Evolutionary conservation across 1,284 basidiomycete species (phyloP).

Genomic region (Pulveroboletus sp.): DNA sequence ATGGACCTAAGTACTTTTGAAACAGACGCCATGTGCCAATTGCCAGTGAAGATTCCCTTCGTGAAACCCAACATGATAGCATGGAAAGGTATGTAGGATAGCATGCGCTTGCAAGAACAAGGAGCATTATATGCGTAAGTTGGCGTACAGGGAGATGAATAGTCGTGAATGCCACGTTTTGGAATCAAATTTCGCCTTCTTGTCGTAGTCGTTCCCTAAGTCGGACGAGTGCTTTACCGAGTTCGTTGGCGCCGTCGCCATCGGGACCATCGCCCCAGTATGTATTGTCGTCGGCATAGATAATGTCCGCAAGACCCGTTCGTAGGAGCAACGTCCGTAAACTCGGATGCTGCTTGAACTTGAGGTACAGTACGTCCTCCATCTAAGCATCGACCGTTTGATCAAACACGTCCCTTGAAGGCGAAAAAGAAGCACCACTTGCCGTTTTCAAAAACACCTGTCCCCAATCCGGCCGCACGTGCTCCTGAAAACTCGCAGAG

Average conservation of each 20-base stretch:
- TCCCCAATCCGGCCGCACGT: conserved; percentile 55
- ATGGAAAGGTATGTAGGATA: no score
- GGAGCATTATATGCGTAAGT: background rate
- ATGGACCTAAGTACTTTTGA: no score
- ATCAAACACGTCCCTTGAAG: background rate
- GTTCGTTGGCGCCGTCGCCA: conserved; percentile 55
- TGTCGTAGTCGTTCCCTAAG: conserved; percentile 49
- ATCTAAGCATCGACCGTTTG: conserved; percentile 43
- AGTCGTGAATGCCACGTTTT: background rate
- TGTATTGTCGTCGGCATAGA: conserved; percentile 47
- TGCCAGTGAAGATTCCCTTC: no score
- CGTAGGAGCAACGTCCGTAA: conserved; percentile 48
- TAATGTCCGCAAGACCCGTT: conserved; percentile 49
- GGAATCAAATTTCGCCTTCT: conserved; percentile 28
- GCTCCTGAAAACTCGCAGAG: conserved; percentile 41
- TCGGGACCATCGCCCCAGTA: conserved; percentile 59
- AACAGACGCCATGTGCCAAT: no score
- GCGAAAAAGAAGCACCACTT: conserved; percentile 20
- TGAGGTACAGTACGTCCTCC: conserved; percentile 59
- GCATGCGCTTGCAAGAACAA: no score
- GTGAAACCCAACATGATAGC: no score
- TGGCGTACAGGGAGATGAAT: background rate
- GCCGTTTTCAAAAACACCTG: conserved; percentile 50
- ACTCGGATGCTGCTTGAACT: conserved; percentile 61
- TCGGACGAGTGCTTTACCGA: conserved; percentile 56